These are phyloP conservation scores for Annona squamosa DNA, from an alignment of 164 flowering plant species.

Conservation along the genomic window DNA sequence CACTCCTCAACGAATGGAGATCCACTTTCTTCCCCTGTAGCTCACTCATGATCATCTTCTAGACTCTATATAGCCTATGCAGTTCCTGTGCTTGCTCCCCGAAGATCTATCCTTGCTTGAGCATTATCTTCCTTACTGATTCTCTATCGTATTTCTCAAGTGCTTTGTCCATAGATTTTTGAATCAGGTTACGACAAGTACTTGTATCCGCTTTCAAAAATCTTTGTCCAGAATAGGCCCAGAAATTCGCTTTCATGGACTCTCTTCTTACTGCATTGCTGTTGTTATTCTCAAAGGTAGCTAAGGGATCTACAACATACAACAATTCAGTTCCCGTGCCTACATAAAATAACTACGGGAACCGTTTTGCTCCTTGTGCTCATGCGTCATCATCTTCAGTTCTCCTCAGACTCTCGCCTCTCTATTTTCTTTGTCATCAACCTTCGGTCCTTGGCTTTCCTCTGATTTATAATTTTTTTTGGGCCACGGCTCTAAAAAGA, in stretches of 20 bases:
- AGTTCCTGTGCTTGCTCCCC: constrained; percentile 68
- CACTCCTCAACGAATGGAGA: neutral
- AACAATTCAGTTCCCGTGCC: constrained; percentile 63
- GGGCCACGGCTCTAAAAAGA: no score
- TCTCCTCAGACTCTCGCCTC: neutral
- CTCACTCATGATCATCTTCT: constrained; percentile 54
- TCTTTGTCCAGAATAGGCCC: constrained; percentile 10
- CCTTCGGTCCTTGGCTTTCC: no score
- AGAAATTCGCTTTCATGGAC: constrained; percentile 14
- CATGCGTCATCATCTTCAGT: constrained; percentile 25
- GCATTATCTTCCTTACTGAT: constrained; percentile 45
- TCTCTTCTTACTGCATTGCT: constrained; percentile 10
- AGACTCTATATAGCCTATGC: constrained; percentile 57
- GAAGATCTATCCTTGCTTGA: constrained; percentile 57
- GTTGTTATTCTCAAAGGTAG: constrained; percentile 13
- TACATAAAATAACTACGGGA: constrained; percentile 14
- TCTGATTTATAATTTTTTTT: no score
- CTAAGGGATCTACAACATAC: constrained; percentile 26
- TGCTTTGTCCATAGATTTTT: constrained; percentile 36
- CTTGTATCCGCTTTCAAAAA: constrained; percentile 9
- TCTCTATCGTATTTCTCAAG: constrained; percentile 35
- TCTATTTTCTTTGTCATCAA: no score
- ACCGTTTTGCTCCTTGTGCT: constrained; percentile 10
- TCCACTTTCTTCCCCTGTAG: constrained; percentile 22
- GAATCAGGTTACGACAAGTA: constrained; percentile 16